These are phyloP conservation scores for Noccaea caerulescens DNA, from an alignment of 345 rosid genomes.

Conservation along the genomic window DNA sequence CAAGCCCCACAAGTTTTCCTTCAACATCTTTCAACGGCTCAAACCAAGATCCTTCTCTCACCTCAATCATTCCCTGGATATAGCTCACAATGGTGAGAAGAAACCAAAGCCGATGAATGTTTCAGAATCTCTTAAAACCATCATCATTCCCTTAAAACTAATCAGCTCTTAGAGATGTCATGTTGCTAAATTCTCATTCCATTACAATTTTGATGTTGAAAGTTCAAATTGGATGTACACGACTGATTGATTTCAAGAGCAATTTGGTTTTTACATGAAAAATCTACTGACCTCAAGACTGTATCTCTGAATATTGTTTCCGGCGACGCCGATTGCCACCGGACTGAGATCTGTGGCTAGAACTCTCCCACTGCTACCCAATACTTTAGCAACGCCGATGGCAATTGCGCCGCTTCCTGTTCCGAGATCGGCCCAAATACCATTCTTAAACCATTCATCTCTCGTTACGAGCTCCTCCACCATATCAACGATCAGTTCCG, in stretches of 20 bases:
- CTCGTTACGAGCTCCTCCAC: constrained; percentile 52
- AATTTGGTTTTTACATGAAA: not conserved
- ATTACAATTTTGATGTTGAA: constrained; percentile 3
- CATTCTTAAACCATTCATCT: constrained; percentile 45
- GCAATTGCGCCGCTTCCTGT: constrained; percentile 94
- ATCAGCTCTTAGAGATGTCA: constrained; percentile 43
- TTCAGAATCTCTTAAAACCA: constrained; percentile 45
- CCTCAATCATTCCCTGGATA: constrained; percentile 59
- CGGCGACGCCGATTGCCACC: constrained; percentile 63
- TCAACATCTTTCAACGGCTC: constrained; percentile 67
- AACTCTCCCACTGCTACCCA: constrained; percentile 56
- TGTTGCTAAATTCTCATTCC: not conserved
- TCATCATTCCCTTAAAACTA: constrained; percentile 61
- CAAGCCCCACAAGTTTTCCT: constrained; percentile 74
- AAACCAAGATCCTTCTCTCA: constrained; percentile 86
- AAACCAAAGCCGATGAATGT: constrained; percentile 3
- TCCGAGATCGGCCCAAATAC: constrained; percentile 88
- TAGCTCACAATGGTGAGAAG: not conserved
- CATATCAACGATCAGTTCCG: constrained; percentile 74
- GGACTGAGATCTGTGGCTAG: constrained; percentile 81
- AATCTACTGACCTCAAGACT: constrained; percentile 58
- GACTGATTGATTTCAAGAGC: not conserved
- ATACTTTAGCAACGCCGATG: constrained; percentile 61
- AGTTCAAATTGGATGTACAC: not conserved
- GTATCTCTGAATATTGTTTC: constrained; percentile 71